Evolutionary conservation across 2,329 filamentous ascomycete genomes (phyloP), one percentile per base, ranked within the genome.

Genomic region (Penicillium sp.): DNA sequence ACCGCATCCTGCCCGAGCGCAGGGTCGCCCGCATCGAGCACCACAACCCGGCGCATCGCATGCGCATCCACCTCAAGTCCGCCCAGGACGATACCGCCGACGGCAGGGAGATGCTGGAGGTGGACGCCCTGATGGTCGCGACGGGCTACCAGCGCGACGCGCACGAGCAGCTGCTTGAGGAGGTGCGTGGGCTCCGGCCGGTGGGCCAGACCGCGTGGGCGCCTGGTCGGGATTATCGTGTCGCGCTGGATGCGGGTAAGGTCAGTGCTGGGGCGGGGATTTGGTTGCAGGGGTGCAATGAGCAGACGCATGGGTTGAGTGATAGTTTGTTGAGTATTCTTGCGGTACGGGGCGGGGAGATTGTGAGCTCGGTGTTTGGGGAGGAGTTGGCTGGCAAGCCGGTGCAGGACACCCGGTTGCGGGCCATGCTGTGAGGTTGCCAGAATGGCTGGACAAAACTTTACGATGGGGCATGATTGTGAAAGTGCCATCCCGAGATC

Each of bases 281-380:
- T 59, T 98, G 91, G 89, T 82, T 98, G 68, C 95, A 98, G 75
- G 94, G 94, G 35, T 97, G 93, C 79, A 96, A 92, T 74, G 93
- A 98, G 81, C 87, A 84, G 62, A 96, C 92, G 37, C 94, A 98
- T 76, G 94, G 94, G 60, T 78, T 96, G 77, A 92, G 90, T 73
- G 90, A 96, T 75, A 91, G 89, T 49, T 83, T 96, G 54, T 82
- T 96, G 54, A 94, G 90, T 2, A 89, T 95, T 62, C 80, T 95
- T 63, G 86, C 90, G 6, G 86, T 88, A 28, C 81, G 91, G 56
- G 89, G 90, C 37, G 90, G 90, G 28, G 90, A 95, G 78, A 87
- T 95, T 72, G 89, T 94, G 17, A 77, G 88, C 61, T 89, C 87
- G 38, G 88, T 95, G 61, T 95, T 95, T 74, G 84, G 80, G 25